phyloP scores from a whole-genome alignment of 1,139 yeast genomes.

The Yamadazyma kanchanaburiensis region DNA sequence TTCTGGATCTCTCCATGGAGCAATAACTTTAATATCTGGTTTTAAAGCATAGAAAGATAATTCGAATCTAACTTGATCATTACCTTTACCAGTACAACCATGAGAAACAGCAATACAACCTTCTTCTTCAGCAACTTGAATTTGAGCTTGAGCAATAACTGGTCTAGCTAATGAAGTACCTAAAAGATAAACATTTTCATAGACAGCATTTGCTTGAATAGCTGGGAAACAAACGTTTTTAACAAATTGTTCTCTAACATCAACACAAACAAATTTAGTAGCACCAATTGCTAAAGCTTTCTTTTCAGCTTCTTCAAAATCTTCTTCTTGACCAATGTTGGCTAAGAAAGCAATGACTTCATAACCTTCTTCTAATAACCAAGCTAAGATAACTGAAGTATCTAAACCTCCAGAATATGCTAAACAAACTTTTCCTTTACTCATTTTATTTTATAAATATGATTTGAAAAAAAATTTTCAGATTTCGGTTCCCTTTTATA shows the following conservation, averaged over 20 bases:
- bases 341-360: constrained; percentile 98
- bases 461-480: constrained; percentile 16
- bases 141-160: constrained; percentile 97
- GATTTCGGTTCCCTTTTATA: constrained; percentile 18
- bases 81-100: constrained; percentile 99
- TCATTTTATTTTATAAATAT: constrained; percentile 47
- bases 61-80: constrained; percentile 98
- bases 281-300: constrained; percentile 98
- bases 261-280: constrained; percentile 88
- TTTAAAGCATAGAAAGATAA: constrained; percentile 93
- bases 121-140: constrained; percentile 91
- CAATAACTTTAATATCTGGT: constrained; percentile 95
- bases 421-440: constrained; percentile 97
- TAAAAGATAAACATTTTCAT: constrained; percentile 91
- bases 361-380: constrained; percentile 97
- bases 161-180: constrained; percentile 99
- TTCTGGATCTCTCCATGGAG: constrained; percentile 98
- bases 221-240: constrained; percentile 95
- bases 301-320: constrained; percentile 93
- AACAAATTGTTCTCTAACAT: constrained; percentile 89
- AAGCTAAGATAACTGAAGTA: constrained; percentile 94
- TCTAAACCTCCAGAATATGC: constrained; percentile 99
- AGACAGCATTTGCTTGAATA: constrained; percentile 93
- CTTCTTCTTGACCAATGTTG: constrained; percentile 98
- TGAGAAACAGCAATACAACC: constrained; percentile 98